Conservation (phyloP, 2,329 filamentous ascomycete genomes). For the Talaromyces funiculosus region DNA sequence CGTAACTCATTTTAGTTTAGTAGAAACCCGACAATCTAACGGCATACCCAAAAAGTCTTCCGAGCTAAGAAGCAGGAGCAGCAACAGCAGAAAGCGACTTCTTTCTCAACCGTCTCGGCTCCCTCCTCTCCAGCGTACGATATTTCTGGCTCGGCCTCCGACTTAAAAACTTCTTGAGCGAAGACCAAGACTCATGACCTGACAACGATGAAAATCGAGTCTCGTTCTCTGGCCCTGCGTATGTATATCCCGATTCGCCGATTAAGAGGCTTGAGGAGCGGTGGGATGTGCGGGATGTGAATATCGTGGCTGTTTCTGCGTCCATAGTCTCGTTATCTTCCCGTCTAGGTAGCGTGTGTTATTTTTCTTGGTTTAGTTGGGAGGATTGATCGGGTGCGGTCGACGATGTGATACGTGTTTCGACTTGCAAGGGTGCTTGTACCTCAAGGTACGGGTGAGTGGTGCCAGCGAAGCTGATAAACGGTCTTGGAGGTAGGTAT, state of each 20-base stretch:
- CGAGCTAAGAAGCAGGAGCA: background rate
- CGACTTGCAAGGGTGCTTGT: slow-evolving; percentile 6
- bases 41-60: background rate
- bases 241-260: slow-evolving; percentile 14
- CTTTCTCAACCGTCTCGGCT: slow-evolving; percentile 28
- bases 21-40: background rate
- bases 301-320: slow-evolving; percentile 16
- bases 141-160: slow-evolving; percentile 25
- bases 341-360: background rate
- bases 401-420: slow-evolving; percentile 2
- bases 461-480: slow-evolving; percentile 15
- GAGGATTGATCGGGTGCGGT: background rate
- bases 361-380: background rate
- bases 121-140: slow-evolving; percentile 25
- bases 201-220: background rate
- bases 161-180: slow-evolving; percentile 24
- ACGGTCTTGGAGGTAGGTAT: background rate
- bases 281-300: slow-evolving; percentile 14
- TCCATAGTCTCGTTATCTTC: slow-evolving; percentile 16
- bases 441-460: background rate
- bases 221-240: background rate
- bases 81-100: slow-evolving; percentile 13
- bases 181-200: slow-evolving; percentile 12
- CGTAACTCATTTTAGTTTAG: background rate
- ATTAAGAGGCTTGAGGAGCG: slow-evolving; percentile 16